Base-by-base conservation (phyloP, 176 grass and related monocot species). In the Urochloa ruziziensis region DNA sequence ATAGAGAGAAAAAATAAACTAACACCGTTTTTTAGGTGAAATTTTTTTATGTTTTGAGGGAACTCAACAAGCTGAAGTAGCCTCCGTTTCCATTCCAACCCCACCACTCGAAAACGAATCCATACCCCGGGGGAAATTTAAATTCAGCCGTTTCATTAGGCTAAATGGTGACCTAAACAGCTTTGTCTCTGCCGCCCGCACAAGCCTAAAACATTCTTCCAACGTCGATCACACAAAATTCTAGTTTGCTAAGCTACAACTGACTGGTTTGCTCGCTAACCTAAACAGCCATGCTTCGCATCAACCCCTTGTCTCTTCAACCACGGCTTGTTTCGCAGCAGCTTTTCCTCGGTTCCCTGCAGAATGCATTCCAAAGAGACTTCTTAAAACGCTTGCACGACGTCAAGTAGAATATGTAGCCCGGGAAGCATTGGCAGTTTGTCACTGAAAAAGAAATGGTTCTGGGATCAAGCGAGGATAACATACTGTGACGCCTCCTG, bases 261-360 rank as follows among this genome's bases (percentile, higher is more conserved):
- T 40, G 44, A 32, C 30, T 70, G 70, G 24, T 70, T 24, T n/a
- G 19, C 8, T 51, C 62, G 17, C 29, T 34, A 42, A 62, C 17
- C 18, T 27, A 51, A 49, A 42, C 64, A 70, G 21, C 23, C 33
- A 30, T 21, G 56, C 58, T 62, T 19, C 30, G 2, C 5, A 49
- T 81, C 33, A 39, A 42, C 36, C 9, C 54, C 54, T 57, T 57
- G 5, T 24, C 46, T 0, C 7, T 51, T 68, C 77, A 28, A 19
- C 34, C 25, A 1, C 21, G 3, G 18, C 15, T 77, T 5, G 36
- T 48, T 78, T 77, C 5, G 37, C 74, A 28, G 35, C 36, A 68
- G 83, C 49, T 59, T 77, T 78, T 13, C 73, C 51, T 68, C 73
- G 63, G 40, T 60, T 85, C 74, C 74, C 83, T 85, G 83, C 37